A percentile compares a stretch with the other conserved stretches of the same genome.
These are phyloP conservation scores for Teratosphaeria nubilosa DNA, from an alignment of 2,329 filamentous ascomycete genomes.

Conservation along the genomic window DNA sequence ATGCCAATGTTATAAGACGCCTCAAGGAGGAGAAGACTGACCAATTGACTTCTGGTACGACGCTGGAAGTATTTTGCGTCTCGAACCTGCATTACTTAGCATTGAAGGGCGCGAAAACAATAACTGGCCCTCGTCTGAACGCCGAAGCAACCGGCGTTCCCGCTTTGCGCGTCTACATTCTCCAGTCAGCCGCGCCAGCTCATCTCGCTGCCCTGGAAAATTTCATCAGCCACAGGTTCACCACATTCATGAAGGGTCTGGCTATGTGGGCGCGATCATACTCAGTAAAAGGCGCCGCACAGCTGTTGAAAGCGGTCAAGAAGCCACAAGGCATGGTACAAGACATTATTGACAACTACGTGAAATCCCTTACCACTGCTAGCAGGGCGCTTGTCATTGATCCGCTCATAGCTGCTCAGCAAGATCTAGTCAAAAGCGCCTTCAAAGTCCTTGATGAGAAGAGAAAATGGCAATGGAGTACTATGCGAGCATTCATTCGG, in stretches of 20 bases:
- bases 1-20: conserved; percentile 1
- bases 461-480: too few relatives aligned
- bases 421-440: too few relatives aligned
- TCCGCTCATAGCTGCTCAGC: too few relatives aligned
- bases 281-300: not conserved
- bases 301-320: not conserved
- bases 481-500: too few relatives aligned
- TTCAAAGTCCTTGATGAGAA: too few relatives aligned
- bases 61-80: conserved; percentile 11
- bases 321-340: conserved; percentile 4
- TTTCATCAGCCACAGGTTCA: conserved; percentile 2
- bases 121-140: not conserved
- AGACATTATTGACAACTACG: conserved; percentile 7
- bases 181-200: not conserved
- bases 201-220: conserved; percentile 1
- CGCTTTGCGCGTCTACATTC: not conserved
- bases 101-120: conserved; percentile 5
- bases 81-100: conserved; percentile 19
- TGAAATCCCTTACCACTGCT: too few relatives aligned
- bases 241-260: not conserved
- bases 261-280: not conserved
- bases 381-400: too few relatives aligned
- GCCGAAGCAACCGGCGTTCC: not conserved
- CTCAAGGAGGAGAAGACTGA: conserved; percentile 4
- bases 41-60: conserved; percentile 5